These are phyloP conservation scores for Zopfochytrium polystomum DNA, from an alignment of 371 early-diverging fungal genomes.

Conservation along the genomic window DNA sequence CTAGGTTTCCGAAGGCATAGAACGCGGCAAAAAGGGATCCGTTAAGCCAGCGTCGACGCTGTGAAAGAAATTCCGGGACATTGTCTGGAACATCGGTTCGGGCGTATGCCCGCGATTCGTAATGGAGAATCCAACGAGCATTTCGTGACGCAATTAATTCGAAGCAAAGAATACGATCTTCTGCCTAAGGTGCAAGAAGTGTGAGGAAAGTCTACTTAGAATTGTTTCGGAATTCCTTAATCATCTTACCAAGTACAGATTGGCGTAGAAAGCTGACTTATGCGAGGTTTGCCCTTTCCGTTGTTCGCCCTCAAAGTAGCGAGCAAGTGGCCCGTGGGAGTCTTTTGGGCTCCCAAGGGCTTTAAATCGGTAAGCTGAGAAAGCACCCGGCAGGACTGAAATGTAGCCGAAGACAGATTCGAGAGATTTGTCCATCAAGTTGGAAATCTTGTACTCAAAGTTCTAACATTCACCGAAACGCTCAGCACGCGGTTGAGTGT, in stretches of 20 bases:
- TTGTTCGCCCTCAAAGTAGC: slow-evolving; percentile 88
- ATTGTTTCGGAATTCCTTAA: not conserved
- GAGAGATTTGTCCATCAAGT: slow-evolving; percentile 91
- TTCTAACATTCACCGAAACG: too few species aligned
- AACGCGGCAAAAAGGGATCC: slow-evolving; percentile 54
- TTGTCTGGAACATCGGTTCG: slow-evolving; percentile 78
- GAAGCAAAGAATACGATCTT: slow-evolving; percentile 48
- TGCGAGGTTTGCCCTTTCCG: slow-evolving; percentile 34
- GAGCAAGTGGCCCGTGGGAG: slow-evolving; percentile 82
- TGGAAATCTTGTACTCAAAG: slow-evolving; percentile 81
- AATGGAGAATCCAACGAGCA: slow-evolving; percentile 54
- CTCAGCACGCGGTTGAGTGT: not conserved
- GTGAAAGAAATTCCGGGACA: slow-evolving; percentile 71
- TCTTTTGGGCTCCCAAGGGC: slow-evolving; percentile 84
- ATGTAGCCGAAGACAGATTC: too few species aligned
- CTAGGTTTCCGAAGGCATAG: slow-evolving; percentile 27
- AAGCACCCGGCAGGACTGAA: slow-evolving; percentile 95
- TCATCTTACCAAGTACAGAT: slow-evolving; percentile 59
- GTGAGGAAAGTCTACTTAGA: slow-evolving; percentile 39
- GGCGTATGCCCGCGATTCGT: slow-evolving; percentile 56
- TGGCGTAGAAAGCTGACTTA: slow-evolving; percentile 56
- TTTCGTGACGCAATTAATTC: slow-evolving; percentile 39
- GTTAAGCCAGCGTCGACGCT: slow-evolving; percentile 89
- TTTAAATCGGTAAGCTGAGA: slow-evolving; percentile 88
- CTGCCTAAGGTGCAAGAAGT: slow-evolving; percentile 63